These are phyloP conservation scores for Suillus subluteus DNA, from an alignment of 768 basidiomycete genomes.

Conservation along the genomic window DNA sequence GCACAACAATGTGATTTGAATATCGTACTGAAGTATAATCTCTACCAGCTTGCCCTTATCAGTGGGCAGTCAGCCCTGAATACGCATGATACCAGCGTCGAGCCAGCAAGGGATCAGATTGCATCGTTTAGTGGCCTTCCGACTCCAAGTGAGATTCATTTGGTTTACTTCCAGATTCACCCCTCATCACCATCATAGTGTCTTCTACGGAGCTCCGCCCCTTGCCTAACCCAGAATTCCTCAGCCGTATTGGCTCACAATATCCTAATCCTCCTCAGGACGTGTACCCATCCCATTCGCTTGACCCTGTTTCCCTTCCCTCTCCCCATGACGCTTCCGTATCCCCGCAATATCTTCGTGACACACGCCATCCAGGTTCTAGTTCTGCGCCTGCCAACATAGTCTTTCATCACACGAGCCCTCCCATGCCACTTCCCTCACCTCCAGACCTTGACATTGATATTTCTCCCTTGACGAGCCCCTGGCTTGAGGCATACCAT, in stretches of 20 bases:
- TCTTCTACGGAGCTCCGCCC: constrained; percentile 70
- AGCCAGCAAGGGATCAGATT: constrained; percentile 40
- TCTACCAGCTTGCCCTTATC: constrained; percentile 66
- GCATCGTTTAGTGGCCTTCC: constrained; percentile 55
- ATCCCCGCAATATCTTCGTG: constrained; percentile 29
- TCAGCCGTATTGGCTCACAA: constrained; percentile 63
- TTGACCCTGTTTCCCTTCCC: constrained; percentile 31
- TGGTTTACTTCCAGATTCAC: constrained; percentile 15
- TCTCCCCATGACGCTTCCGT: constrained; percentile 34
- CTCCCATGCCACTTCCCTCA: constrained; percentile 42
- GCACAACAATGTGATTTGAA: not conserved
- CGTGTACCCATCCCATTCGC: constrained; percentile 27
- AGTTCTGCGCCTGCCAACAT: constrained; percentile 76
- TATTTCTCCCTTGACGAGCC: constrained; percentile 79
- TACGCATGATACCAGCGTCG: constrained; percentile 38
- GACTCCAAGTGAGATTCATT: constrained; percentile 60
- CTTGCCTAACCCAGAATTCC: constrained; percentile 58
- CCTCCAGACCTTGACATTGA: constrained; percentile 67
- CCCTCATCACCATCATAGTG: constrained; percentile 41
- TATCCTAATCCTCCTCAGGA: constrained; percentile 37
- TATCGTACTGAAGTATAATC: constrained; percentile 16
- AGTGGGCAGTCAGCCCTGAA: constrained; percentile 46
- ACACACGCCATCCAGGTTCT: constrained; percentile 40
- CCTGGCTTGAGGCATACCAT: constrained; percentile 72
- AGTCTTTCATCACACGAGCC: constrained; percentile 56